Evolutionary conservation across 2,329 filamentous ascomycete genomes (phyloP), one percentile per base, ranked within the genome.

Genomic region (Cordyceps cicadae): DNA sequence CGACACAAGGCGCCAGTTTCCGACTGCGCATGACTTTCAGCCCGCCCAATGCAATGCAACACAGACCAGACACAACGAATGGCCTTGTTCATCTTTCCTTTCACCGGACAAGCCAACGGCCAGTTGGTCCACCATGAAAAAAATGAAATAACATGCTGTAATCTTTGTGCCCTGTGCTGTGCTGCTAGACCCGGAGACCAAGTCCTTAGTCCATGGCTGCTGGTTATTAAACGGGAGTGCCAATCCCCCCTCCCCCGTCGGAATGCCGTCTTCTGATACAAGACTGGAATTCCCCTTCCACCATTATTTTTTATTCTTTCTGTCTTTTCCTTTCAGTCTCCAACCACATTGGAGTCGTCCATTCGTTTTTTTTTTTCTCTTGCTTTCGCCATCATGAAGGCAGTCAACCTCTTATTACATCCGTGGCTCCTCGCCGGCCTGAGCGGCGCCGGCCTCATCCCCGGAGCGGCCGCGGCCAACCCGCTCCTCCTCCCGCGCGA

Each of bases 361-460:
- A 37, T 37, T 37, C 34, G 34, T 14, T 37, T 37, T 37, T 6
- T 14, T 37, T 37, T 37, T 6, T 43, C 17, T 24, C 17, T 15
- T 34, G n/a, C 19, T 19, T 29, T 11, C 8, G n/a, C 5, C 6
- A 59, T 6, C n/a, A 59, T 59, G 56, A 59, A 59, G 39, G 24
- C 56, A 3, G 2, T 53, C 34, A 37, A 21, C 7, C 5, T 29
- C 5, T 24, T 59, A 17, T 24, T 59, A 17, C 46, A 37, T 11
- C 17, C 56, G 17, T 53, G 46, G 56, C 56, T 59, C n/a, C 39
- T 59, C 37, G 26, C 8, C 26, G 56, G 49, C 14, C 56, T 59
- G 26, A 46, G 49, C n/a, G 17, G 26, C 12, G 41, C 37, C 34
- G 12, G 34, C 45, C 14, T 39, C 5, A 48, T 59, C 48, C 37